Evolutionary conservation across 2,329 filamentous ascomycete genomes (phyloP), one percentile per base, ranked within the genome.

Genomic region (Clonostachys rosea): DNA sequence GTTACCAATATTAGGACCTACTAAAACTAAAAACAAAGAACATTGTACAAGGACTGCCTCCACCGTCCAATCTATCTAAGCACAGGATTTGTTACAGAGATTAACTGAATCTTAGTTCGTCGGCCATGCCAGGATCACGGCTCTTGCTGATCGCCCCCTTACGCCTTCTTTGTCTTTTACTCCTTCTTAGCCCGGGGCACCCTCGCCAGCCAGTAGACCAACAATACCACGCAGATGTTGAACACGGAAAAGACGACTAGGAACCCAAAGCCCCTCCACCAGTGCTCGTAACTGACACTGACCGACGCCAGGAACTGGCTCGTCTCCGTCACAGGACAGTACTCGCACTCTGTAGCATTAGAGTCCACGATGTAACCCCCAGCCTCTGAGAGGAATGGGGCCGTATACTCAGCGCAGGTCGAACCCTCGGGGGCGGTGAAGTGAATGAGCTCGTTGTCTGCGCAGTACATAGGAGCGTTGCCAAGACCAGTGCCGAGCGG

Each of bases 401-500:
- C n/a, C 59, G 86, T 60, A 58, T 86, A 89, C 17, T 75, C 54
- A 2, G 56, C 66, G 57, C 85, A 89, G 0, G 73, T 86, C 48
- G 65, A 51, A 8, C 70, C 71, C 2, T 57, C 47, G 0, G 78
- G 74, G 0, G 87, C 79, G 18, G 79, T 67, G 59, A 94, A 84
- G 8, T 65, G 62, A 18, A 87, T 68, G 47, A 79, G 70, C 61
- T 94, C 89, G 55, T 84, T 86, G 2, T 58, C 37, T 2, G 83
- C 77, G 61, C 89, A 92, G 2, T 59, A 55, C 17, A 89, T 79
- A 0, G 58, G 40, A 0, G 78, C 77, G 53, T 83, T 80, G 10
- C 83, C 83, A 24, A 92, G 67, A 1, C 78, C 82, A 2, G 78
- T 78, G 0, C 81, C 75, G 6, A 89, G 63, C 59, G 91, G 76